Percentiles rank a stretch among this genome's conserved stretches.
Evolutionary conservation across 345 rosid genomes (phyloP).

Genomic region (Linum usitatissimum): DNA sequence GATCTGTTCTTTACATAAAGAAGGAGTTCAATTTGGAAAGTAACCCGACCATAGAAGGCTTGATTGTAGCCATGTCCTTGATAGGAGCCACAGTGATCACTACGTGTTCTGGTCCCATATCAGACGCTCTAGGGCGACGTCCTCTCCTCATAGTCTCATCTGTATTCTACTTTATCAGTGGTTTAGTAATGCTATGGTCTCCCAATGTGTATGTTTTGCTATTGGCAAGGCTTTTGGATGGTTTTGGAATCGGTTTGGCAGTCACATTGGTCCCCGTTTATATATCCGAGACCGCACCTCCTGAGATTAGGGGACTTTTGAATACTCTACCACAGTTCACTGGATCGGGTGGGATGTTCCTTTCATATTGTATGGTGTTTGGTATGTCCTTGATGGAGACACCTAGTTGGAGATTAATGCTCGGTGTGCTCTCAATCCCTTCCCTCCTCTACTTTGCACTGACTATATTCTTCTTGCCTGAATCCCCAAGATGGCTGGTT

Average conservation of each 20-base stretch:
- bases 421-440: slow-evolving; percentile 83
- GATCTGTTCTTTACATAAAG: slow-evolving; percentile 84
- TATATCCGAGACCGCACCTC: slow-evolving; percentile 93
- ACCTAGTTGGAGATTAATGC: slow-evolving; percentile 96
- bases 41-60: slow-evolving; percentile 69
- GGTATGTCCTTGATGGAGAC: slow-evolving; percentile 63
- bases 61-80: slow-evolving; percentile 87
- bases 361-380: slow-evolving; percentile 86
- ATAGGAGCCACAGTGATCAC: slow-evolving; percentile 88
- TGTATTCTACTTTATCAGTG: slow-evolving; percentile 57
- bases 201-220: slow-evolving; percentile 79
- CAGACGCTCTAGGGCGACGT: slow-evolving; percentile 85
- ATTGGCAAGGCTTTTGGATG: slow-evolving; percentile 82
- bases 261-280: slow-evolving; percentile 87
- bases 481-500: slow-evolving; percentile 97
- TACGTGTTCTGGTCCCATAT: slow-evolving; percentile 69
- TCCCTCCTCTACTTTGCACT: slow-evolving; percentile 53
- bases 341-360: slow-evolving; percentile 88
- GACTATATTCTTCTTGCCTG: slow-evolving; percentile 67
- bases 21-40: slow-evolving; percentile 66
- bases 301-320: slow-evolving; percentile 78
- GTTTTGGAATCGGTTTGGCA: slow-evolving; percentile 84
- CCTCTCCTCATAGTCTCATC: slow-evolving; percentile 79
- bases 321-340: slow-evolving; percentile 93
- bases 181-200: slow-evolving; percentile 85